Evolutionary conservation across 441 rosid species (phyloP).

Genomic region (Croton setiger): DNA sequence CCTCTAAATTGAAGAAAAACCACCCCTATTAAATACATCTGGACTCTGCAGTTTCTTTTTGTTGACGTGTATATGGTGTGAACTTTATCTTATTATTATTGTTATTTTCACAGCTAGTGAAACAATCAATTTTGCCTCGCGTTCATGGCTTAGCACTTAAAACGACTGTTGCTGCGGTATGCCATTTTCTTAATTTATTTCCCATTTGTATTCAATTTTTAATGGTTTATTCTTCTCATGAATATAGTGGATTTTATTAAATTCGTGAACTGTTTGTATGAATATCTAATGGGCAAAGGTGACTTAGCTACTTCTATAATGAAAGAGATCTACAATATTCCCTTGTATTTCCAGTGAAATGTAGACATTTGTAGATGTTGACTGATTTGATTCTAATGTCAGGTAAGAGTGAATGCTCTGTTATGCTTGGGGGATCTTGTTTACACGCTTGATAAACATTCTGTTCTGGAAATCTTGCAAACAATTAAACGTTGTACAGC

Average conservation of each 20-base stretch:
- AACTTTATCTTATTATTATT: neutral
- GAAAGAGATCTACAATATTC: too few species aligned
- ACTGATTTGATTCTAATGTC: slow-evolving; percentile 22
- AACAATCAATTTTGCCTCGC: slow-evolving; percentile 89
- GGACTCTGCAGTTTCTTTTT: neutral
- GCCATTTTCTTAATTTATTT: slow-evolving; percentile 23
- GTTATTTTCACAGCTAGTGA: slow-evolving; percentile 62
- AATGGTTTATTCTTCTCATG: neutral
- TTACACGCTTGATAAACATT: slow-evolving; percentile 67
- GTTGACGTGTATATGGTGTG: neutral
- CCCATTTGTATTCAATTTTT: neutral
- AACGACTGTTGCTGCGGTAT: slow-evolving; percentile 95
- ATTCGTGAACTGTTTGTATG: neutral
- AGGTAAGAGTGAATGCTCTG: slow-evolving; percentile 94
- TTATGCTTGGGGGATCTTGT: slow-evolving; percentile 84
- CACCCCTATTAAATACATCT: neutral
- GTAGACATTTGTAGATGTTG: slow-evolving; percentile 16
- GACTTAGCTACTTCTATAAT: neutral
- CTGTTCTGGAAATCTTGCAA: slow-evolving; percentile 69
- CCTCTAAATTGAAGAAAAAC: neutral
- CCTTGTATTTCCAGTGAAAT: neutral
- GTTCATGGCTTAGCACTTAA: slow-evolving; percentile 91
- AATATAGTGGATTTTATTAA: neutral
- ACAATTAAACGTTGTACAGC: slow-evolving; percentile 92
- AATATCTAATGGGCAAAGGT: neutral